These are phyloP conservation scores for Lathyrus oleraceus DNA, from an alignment of 306 rosid species.

Conservation along the genomic window DNA sequence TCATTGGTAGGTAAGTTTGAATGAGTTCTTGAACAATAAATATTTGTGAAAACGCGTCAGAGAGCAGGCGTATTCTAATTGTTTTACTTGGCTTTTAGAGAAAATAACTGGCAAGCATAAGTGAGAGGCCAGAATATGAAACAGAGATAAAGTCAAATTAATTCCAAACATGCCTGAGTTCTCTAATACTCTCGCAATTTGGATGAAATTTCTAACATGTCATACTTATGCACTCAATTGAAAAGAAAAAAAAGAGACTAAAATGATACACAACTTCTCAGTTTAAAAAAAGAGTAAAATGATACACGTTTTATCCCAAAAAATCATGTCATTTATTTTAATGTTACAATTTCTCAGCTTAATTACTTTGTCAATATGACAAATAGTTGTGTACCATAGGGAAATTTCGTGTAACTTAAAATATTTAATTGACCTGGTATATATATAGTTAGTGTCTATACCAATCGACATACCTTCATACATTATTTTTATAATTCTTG, in stretches of 20 bases:
- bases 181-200: neutral
- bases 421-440: neutral
- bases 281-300: too few relatives aligned
- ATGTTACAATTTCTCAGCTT: too few relatives aligned
- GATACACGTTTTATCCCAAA: too few relatives aligned
- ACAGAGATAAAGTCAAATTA: constrained; percentile 30
- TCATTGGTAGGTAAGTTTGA: neutral
- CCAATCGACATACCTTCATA: too few relatives aligned
- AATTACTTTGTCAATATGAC: neutral
- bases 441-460: neutral
- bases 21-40: neutral
- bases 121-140: neutral
- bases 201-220: neutral
- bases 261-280: too few relatives aligned
- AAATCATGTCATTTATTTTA: too few relatives aligned
- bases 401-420: neutral
- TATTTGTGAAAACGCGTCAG: constrained; percentile 22
- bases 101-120: neutral
- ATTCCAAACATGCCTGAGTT: neutral
- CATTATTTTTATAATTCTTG: neutral
- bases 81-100: neutral
- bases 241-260: too few relatives aligned
- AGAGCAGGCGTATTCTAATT: constrained; percentile 1
- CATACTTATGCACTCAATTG: too few relatives aligned
- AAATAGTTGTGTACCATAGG: neutral